These are phyloP conservation scores for Talaromyces sp. DNA, from an alignment of 2,329 filamentous ascomycete species.

Conservation along the genomic window DNA sequence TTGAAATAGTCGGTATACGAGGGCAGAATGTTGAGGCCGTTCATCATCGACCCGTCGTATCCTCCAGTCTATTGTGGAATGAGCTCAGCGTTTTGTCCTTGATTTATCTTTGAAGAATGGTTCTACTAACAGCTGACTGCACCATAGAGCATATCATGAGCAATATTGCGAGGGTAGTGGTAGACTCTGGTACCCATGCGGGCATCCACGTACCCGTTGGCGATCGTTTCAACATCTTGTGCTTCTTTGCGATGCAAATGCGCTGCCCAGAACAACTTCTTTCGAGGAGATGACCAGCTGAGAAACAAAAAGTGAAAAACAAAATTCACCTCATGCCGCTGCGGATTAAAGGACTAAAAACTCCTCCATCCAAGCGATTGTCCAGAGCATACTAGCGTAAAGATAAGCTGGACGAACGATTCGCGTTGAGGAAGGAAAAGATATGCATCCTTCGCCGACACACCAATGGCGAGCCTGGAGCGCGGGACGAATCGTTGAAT, in stretches of 20 bases:
- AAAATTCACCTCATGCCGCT: background rate
- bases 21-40: constrained; percentile 56
- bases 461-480: background rate
- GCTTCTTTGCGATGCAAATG: background rate
- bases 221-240: constrained; percentile 35
- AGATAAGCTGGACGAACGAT: background rate
- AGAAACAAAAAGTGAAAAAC: background rate
- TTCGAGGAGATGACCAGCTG: background rate
- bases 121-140: constrained; percentile 40
- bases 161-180: constrained; percentile 35
- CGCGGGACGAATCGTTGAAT: background rate
- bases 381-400: constrained; percentile 1
- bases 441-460: background rate
- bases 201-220: constrained; percentile 48
- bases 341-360: background rate
- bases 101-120: background rate
- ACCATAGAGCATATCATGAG: constrained; percentile 46
- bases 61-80: constrained; percentile 24
- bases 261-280: background rate
- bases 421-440: background rate
- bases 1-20: constrained; percentile 56
- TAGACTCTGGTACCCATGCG: constrained; percentile 44
- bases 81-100: background rate
- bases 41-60: constrained; percentile 53
- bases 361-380: background rate